Base-by-base conservation (phyloP, 176 grass and related monocot genomes). In the Puccinellia tenuiflora region DNA sequence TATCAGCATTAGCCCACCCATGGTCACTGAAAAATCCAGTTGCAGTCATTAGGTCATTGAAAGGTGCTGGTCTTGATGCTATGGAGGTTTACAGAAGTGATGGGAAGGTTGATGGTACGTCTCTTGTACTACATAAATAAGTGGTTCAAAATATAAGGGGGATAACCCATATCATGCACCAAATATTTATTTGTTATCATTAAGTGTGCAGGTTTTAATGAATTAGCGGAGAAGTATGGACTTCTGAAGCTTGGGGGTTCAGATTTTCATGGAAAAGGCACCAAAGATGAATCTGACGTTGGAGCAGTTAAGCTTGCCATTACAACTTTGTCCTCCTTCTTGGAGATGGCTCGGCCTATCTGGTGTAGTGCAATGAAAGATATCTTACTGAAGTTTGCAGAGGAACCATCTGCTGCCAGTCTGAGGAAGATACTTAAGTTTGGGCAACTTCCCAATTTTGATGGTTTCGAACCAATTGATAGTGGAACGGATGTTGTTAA, bases 51-150 rank as follows among this genome's bases (percentile, higher is more conserved):
- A 94, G 89, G 77, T 77, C 89, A 29, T 90, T 99, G 64, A 91
- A 94, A 84, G 22, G 79, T 74, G 80, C 74, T 50, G 97, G 97
- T 70, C 97, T 99, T 89, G 76, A 96, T 92, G 91, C 83, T 83
- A 75, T 99, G 80, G 97, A 99, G 86, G 89, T 99, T 75, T 99
- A 96, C 72, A 94, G 91, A 87, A 96, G 91, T 81, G 97, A 99
- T 71, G 97, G 93, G 56, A 92, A 99, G 56, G 88, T 91, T 85
- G 78, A 92, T 67, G 93, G 97, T 99, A 81, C 4, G 20, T 65
- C 28, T 76, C 81, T 57, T 87, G 45, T 59, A 50, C 71, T 71
- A 15, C 53, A 77, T 74, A 37, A 16, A 39, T 60, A 50, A 63
- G 77, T 88, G 14, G 77, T n/a, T 77, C 62, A 18, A 85, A 18